Evolutionary conservation across 2,329 filamentous ascomycete genomes (phyloP).

Genomic region (Phialocephala subalpina): DNA sequence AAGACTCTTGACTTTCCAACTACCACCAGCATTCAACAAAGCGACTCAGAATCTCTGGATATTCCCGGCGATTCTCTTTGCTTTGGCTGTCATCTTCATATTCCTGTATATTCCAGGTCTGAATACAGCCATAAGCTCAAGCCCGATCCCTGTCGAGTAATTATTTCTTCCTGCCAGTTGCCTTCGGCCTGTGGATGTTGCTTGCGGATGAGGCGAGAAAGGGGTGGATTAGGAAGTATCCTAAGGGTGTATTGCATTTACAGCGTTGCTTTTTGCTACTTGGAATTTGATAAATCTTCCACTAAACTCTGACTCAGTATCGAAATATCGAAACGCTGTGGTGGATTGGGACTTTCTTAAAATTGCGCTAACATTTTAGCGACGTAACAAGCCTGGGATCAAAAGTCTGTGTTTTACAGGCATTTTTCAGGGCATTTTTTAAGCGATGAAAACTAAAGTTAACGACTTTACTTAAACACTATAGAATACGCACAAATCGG

Average conservation of each 20-base stretch:
- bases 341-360: too few species aligned
- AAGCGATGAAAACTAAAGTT: too few species aligned
- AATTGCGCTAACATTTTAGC: too few species aligned
- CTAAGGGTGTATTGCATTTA: constrained; percentile 61
- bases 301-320: too few species aligned
- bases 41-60: constrained; percentile 67
- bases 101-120: constrained; percentile 72
- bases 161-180: constrained; percentile 79
- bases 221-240: constrained; percentile 65
- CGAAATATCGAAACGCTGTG: too few species aligned
- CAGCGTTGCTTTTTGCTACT: too few species aligned
- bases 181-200: constrained; percentile 71
- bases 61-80: constrained; percentile 74
- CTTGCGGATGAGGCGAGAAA: constrained; percentile 72
- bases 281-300: too few species aligned
- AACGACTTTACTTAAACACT: too few species aligned
- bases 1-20: constrained; percentile 72
- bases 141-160: constrained; percentile 70
- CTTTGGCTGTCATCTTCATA: constrained; percentile 72
- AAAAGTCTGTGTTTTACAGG: too few species aligned
- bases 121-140: constrained; percentile 66
- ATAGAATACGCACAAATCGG: too few species aligned
- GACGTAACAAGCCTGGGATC: too few species aligned
- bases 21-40: constrained; percentile 71
- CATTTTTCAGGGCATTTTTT: too few species aligned